These are phyloP conservation scores for Hymenoscyphus fraxineus DNA, from an alignment of 2,329 filamentous ascomycete genomes.

Conservation along the genomic window DNA sequence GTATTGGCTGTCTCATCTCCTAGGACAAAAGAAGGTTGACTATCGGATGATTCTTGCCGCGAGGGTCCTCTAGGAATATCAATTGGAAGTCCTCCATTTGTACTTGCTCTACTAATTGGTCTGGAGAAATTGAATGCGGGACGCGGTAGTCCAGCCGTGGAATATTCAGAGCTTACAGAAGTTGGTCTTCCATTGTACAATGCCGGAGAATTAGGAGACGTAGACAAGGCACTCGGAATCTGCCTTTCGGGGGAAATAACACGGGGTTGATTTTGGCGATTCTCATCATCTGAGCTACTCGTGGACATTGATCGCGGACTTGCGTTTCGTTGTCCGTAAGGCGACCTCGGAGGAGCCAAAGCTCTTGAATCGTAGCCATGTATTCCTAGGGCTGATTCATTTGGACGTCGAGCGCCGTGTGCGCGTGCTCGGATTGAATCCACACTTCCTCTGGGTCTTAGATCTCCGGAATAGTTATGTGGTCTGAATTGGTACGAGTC, in stretches of 20 bases:
- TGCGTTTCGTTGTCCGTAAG: constrained; percentile 44
- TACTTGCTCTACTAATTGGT: constrained; percentile 73
- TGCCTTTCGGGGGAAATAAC: constrained; percentile 71
- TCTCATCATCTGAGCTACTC: constrained; percentile 64
- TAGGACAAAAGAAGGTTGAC: constrained; percentile 58
- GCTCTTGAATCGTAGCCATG: constrained; percentile 38
- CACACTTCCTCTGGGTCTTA: constrained; percentile 26
- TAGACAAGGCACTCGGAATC: constrained; percentile 64
- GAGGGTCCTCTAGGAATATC: constrained; percentile 38
- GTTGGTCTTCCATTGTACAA: constrained; percentile 68
- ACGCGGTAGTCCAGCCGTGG: constrained; percentile 58
- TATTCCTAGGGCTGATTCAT: constrained; percentile 25
- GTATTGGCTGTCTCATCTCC: constrained; percentile 64
- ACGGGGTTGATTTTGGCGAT: constrained; percentile 39
- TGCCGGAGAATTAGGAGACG: constrained; percentile 37
- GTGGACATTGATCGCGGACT: constrained; percentile 61
- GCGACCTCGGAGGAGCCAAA: constrained; percentile 44
- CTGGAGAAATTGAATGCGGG: constrained; percentile 92
- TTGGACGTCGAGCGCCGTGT: constrained; percentile 16
- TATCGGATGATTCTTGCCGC: constrained; percentile 63
- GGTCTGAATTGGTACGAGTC: constrained; percentile 18
- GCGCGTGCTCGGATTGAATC: constrained; percentile 31
- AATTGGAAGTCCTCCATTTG: constrained; percentile 43
- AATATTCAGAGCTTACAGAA: constrained; percentile 79
- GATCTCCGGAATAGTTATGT: constrained; percentile 20